Evolutionary conservation across 805 yeast genomes (phyloP).

Genomic region (Suhomyces vadensis): DNA sequence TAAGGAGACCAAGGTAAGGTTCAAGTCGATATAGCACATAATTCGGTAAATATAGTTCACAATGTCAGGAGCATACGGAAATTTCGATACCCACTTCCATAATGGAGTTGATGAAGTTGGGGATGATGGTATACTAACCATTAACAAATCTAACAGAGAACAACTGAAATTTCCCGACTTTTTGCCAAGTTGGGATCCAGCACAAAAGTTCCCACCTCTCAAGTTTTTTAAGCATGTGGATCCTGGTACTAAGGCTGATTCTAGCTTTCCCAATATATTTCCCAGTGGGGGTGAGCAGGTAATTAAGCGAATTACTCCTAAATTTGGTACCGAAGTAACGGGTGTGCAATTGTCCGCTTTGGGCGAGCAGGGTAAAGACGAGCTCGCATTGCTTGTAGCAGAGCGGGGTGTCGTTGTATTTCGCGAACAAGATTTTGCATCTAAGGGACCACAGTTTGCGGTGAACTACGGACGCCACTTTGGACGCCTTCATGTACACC

Average conservation of each 20-base stretch:
- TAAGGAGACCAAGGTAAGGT: background rate
- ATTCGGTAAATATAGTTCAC: background rate
- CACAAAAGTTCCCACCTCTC: conserved; percentile 29
- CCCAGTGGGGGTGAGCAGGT: conserved; percentile 15
- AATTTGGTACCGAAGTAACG: conserved; percentile 31
- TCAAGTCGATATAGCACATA: background rate
- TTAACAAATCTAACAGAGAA: conserved; percentile 23
- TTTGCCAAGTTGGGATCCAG: conserved; percentile 38
- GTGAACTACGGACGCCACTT: conserved; percentile 62
- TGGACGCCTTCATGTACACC: conserved; percentile 73
- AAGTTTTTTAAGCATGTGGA: conserved; percentile 28
- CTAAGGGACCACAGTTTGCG: conserved; percentile 45
- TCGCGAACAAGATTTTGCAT: conserved; percentile 32
- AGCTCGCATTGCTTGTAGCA: conserved; percentile 33
- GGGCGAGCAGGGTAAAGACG: conserved; percentile 29
- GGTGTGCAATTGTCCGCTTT: conserved; percentile 33
- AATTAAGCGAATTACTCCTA: conserved; percentile 29
- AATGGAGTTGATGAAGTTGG: conserved; percentile 48
- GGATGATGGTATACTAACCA: conserved; percentile 27
- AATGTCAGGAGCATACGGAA: conserved; percentile 20
- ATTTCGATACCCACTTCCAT: conserved; percentile 49
- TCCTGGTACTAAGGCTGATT: conserved; percentile 29
- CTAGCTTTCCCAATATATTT: conserved; percentile 22
- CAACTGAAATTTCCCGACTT: conserved; percentile 28
- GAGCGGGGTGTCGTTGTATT: conserved; percentile 37